These are phyloP conservation scores for Talaromyces pinophilus DNA, from an alignment of 2,329 filamentous ascomycete species.

Conservation along the genomic window DNA sequence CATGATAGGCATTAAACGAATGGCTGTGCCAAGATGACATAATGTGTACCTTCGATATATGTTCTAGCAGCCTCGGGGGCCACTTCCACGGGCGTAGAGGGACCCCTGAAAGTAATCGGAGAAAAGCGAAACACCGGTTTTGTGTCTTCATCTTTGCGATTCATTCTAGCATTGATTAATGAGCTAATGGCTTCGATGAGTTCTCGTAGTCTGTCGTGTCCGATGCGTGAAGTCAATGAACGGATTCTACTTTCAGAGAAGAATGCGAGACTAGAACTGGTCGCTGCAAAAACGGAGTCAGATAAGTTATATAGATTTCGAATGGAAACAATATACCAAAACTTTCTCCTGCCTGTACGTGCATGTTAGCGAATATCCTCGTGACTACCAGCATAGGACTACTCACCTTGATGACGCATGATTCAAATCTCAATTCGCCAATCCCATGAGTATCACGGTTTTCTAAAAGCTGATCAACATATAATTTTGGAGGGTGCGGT, in stretches of 20 bases:
- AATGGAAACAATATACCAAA: slow-evolving; percentile 3
- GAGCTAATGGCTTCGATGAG: slow-evolving; percentile 29
- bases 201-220: slow-evolving; percentile 30
- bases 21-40: not conserved
- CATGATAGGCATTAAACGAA: not conserved
- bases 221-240: slow-evolving; percentile 32
- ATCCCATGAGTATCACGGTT: slow-evolving; percentile 24
- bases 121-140: slow-evolving; percentile 3
- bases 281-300: slow-evolving; percentile 36
- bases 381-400: not conserved
- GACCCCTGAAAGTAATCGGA: slow-evolving; percentile 26
- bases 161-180: slow-evolving; percentile 26
- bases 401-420: slow-evolving; percentile 28
- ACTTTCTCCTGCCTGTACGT: slow-evolving; percentile 16
- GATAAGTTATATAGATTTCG: slow-evolving; percentile 26
- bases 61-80: slow-evolving; percentile 21
- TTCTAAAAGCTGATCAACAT: slow-evolving; percentile 28
- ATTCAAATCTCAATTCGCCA: slow-evolving; percentile 24
- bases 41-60: slow-evolving; percentile 24
- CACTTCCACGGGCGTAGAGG: slow-evolving; percentile 23
- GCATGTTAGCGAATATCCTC: not conserved
- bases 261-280: slow-evolving; percentile 38
- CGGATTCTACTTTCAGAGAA: slow-evolving; percentile 39
- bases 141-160: slow-evolving; percentile 15
- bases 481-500: slow-evolving; percentile 21